Evolutionary conservation across 495 filamentous ascomycete species (phyloP), one percentile per base, ranked within the genome.

Genomic region (Cenococcum geophilum): DNA sequence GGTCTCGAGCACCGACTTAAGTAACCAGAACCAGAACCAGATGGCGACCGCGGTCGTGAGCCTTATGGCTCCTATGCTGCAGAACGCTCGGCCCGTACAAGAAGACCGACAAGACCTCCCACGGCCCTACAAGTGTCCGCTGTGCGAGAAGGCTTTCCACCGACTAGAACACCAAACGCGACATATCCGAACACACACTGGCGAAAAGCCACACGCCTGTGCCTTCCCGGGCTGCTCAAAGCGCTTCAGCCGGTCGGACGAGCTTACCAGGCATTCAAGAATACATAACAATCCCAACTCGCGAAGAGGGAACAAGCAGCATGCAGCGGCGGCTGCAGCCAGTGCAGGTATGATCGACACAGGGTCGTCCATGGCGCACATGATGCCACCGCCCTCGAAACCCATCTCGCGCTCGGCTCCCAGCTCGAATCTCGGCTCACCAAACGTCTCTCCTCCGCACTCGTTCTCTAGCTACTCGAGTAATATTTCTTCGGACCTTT

Each of bases 221-320:
- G 83, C 87, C 68, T 96, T 89, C 69, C 89, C 89, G 4, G 92
- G 91, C 55, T 98, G 93, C 83, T 93, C 89, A 54, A 98, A 98
- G 76, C 88, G 91, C 60, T 98, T 98, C 82, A 95, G 89, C 67
- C 85, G 93, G 23, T 97, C 95, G 20, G 93, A 98, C 69, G 93
- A 98, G 76, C 80, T 98, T 58, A 98, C 93, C 45, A 84, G 93
- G 50, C 93, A 98, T 76, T 97, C 93, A 72, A 82, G 93, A 72
- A 98, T 98, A 79, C 93, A 98, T 82, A 96, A 86, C 80, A 98
- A 98, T 76, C 93, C 95, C 50, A 97, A 97, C 80, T 95, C 91
- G 62, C 82, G 93, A 73, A 79, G 93, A 69, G 92, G 89, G 53
- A 95, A 96, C 79, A 96, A 95, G 78, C 83, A 88, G 40, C 73